Evolutionary conservation across 257 asterid genomes (phyloP).

Genomic region (Ajuga chamaepitys): DNA sequence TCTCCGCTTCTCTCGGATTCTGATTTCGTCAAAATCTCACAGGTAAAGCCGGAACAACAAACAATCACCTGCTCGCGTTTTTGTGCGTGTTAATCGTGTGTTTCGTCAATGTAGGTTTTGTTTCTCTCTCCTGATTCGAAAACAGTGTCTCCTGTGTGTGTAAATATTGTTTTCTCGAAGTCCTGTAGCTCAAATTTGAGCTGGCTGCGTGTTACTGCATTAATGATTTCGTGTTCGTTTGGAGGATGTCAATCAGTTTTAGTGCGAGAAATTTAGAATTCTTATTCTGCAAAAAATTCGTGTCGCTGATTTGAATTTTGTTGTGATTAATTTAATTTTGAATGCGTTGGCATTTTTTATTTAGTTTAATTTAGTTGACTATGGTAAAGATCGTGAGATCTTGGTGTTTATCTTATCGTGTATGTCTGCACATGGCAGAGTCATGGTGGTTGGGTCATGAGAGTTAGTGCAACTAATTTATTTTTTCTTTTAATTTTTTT

Average conservation of each 20-base stretch:
- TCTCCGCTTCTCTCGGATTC: conserved; percentile 5
- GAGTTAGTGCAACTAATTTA: conserved; percentile 7
- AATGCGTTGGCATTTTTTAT: background rate
- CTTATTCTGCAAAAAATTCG: background rate
- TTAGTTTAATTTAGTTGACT: conserved; percentile 11
- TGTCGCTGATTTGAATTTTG: conserved; percentile 6
- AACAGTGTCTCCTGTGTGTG: background rate
- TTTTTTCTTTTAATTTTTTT: no score
- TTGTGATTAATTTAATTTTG: conserved; percentile 6
- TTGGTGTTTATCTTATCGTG: background rate
- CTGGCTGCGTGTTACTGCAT: conserved; percentile 21
- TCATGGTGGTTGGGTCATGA: conserved; percentile 8
- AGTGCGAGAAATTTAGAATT: background rate
- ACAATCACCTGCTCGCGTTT: background rate
- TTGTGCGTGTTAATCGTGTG: conserved; percentile 14
- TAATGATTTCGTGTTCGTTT: background rate
- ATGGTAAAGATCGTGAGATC: conserved; percentile 20
- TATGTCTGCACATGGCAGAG: conserved; percentile 11
- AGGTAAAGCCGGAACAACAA: conserved; percentile 1
- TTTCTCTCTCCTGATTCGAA: background rate
- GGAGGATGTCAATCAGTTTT: background rate
- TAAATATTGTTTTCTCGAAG: background rate
- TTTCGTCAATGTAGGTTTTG: conserved; percentile 28
- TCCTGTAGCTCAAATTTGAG: conserved; percentile 15
- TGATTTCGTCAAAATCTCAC: conserved; percentile 11